These are phyloP conservation scores for Murraya paniculata DNA, from an alignment of 345 rosid species.

Conservation along the genomic window DNA sequence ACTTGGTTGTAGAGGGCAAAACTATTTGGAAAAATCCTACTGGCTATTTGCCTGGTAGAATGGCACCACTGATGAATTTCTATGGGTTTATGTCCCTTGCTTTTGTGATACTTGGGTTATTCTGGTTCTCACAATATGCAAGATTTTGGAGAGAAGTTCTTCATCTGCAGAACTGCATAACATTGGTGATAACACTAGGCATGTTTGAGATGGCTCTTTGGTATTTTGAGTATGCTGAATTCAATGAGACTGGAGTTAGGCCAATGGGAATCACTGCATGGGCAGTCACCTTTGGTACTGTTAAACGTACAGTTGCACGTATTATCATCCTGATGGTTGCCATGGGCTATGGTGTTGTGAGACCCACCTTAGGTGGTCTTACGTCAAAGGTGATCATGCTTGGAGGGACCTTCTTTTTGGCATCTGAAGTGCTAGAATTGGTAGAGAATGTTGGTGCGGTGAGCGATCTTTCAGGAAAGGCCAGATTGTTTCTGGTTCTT, in stretches of 20 bases:
- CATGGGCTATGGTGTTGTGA: slow-evolving; percentile 97
- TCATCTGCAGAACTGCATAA: slow-evolving; percentile 83
- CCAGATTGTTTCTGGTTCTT: slow-evolving; percentile 74
- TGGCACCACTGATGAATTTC: slow-evolving; percentile 96
- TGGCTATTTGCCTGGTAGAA: slow-evolving; percentile 91
- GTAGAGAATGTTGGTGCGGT: slow-evolving; percentile 89
- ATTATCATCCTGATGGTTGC: slow-evolving; percentile 81
- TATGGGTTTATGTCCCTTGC: slow-evolving; percentile 86
- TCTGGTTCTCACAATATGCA: slow-evolving; percentile 95
- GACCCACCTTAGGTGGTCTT: slow-evolving; percentile 92
- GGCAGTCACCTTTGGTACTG: slow-evolving; percentile 87
- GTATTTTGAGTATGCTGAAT: slow-evolving; percentile 90
- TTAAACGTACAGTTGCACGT: slow-evolving; percentile 76
- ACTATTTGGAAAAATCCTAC: slow-evolving; percentile 91
- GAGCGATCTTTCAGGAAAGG: slow-evolving; percentile 91
- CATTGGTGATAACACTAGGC: slow-evolving; percentile 79
- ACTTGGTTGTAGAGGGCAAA: slow-evolving; percentile 71
- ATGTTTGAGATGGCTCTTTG: slow-evolving; percentile 98
- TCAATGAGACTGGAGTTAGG: slow-evolving; percentile 83
- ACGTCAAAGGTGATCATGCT: slow-evolving; percentile 89
- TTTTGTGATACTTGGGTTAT: slow-evolving; percentile 75
- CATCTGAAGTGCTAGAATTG: slow-evolving; percentile 90
- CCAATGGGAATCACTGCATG: slow-evolving; percentile 82
- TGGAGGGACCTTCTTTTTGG: slow-evolving; percentile 79
- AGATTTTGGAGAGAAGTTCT: slow-evolving; percentile 92